Evolutionary conservation across 1,284 basidiomycete genomes (phyloP).

Genomic region (Mycena citricolor): DNA sequence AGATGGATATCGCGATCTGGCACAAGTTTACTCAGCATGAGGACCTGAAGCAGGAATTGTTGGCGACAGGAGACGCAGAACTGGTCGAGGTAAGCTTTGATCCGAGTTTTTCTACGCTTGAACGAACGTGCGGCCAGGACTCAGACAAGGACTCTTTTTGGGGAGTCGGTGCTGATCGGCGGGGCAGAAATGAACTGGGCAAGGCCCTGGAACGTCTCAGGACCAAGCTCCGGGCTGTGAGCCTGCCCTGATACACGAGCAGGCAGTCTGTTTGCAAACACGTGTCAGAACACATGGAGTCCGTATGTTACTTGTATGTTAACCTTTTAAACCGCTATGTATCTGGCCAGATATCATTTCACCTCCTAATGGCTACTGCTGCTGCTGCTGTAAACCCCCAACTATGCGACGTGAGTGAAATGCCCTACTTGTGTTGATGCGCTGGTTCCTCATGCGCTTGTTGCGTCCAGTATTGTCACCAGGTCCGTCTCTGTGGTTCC

Average conservation of each 20-base stretch:
- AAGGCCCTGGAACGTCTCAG: constrained; percentile 35
- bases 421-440: no score
- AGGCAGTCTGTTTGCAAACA: no score
- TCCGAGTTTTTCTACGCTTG: constrained; percentile 2
- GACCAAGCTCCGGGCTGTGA: constrained; percentile 9
- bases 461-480: constrained; percentile 49
- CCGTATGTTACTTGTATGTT: no score
- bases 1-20: constrained; percentile 42
- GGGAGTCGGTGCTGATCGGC: constrained; percentile 39
- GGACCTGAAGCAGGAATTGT: constrained; percentile 35
- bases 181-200: constrained; percentile 45
- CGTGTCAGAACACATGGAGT: no score
- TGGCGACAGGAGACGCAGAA: constrained; percentile 37
- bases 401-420: constrained; percentile 38
- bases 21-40: constrained; percentile 45
- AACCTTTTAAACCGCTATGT: no score
- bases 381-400: constrained; percentile 25
- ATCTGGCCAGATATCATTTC: no score
- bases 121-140: constrained; percentile 29
- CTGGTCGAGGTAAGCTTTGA: constrained; percentile 31
- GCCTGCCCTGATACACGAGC: no score
- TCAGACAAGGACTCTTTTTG: constrained; percentile 42
- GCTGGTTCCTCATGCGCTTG: no score
- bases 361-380: no score
- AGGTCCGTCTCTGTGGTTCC: no score